These are phyloP conservation scores for Pseudocercospora pini-densiflorae DNA, from an alignment of 2,329 filamentous ascomycete genomes.

Conservation along the genomic window DNA sequence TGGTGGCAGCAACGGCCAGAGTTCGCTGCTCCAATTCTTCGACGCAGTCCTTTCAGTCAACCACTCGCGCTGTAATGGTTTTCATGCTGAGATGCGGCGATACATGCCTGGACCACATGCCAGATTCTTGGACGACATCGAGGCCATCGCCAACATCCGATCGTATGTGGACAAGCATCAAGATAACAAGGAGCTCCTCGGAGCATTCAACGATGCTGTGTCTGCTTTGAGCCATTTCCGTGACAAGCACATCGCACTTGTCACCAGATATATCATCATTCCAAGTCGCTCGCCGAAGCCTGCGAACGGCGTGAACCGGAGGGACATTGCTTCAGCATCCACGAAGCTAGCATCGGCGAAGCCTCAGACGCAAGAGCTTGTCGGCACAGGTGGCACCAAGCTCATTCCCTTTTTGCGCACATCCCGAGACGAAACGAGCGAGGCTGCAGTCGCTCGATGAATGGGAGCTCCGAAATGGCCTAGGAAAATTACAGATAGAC, in stretches of 20 bases:
- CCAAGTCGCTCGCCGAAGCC: constrained; percentile 38
- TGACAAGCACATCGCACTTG: constrained; percentile 58
- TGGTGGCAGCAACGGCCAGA: constrained; percentile 61
- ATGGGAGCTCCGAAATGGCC: neutral
- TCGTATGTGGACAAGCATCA: constrained; percentile 46
- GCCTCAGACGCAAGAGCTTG: constrained; percentile 45
- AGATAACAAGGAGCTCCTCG: constrained; percentile 42
- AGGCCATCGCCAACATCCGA: constrained; percentile 51
- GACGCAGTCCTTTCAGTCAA: constrained; percentile 58
- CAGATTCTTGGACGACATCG: constrained; percentile 55
- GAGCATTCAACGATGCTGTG: constrained; percentile 54
- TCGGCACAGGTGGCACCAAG: constrained; percentile 58
- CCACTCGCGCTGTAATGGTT: constrained; percentile 40
- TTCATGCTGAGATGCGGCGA: constrained; percentile 53
- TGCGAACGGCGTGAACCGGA: constrained; percentile 35
- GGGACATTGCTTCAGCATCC: constrained; percentile 54
- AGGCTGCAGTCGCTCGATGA: constrained; percentile 25
- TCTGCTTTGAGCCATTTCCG: constrained; percentile 53
- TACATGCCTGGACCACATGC: constrained; percentile 61
- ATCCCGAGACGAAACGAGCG: constrained; percentile 55
- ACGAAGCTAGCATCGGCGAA: constrained; percentile 41
- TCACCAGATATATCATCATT: constrained; percentile 58
- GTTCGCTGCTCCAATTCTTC: constrained; percentile 59
- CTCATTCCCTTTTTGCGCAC: constrained; percentile 59
- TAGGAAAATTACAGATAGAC: neutral